Evolutionary conservation across 495 filamentous ascomycete genomes (phyloP), one percentile per base, ranked within the genome.

Genomic region (Hypoxylon intermedium): DNA sequence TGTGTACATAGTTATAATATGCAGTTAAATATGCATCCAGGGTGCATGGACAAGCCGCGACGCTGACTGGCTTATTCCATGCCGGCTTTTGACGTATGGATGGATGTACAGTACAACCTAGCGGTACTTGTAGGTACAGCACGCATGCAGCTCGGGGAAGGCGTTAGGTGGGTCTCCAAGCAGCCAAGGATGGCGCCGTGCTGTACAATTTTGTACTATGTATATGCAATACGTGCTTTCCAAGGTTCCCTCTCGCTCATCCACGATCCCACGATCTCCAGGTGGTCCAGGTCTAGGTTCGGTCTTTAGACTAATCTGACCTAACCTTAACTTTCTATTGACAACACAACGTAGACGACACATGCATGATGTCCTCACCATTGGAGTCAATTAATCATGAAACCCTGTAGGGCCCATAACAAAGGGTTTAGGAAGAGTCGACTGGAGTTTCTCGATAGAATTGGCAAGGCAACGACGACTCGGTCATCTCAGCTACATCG

Each of bases 11-110:
- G 56, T 60, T 65, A 58, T 54, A 50, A 50, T 65, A 58, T 59
- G 56, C 55, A 65, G 55, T 59, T 50, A 60, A 56, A 60, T 65
- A 65, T 65, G 62, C 56, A 65, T 60, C 51, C 60, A 65, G 56
- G 52, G 52, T 52, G 59, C 55, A 59, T 58, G 53, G 47, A 24
- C 34, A 47, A 38, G 40, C 43, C 47, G 37, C 44, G 38, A 23
- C 28, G 34, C 23, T 58, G 18, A 58, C 53, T 58, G 53, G 41
- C 26, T 36, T 12, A 31, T 19, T 36, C 41, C 42, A 45, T 23
- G 30, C 23, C 42, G 23, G 37, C 13, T 52, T 30, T 51, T 30
- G 11, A 9, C 21, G 12, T 54, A 45, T 33, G n/a, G 11, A 7
- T 36, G 15, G 12, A 36, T 26, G 41, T 28, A 28, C 20, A 15